Percentiles rank a stretch among this genome's conserved stretches.
Conservation (phyloP, 2,329 filamentous ascomycete genomes). For the Ustulina deusta region DNA sequence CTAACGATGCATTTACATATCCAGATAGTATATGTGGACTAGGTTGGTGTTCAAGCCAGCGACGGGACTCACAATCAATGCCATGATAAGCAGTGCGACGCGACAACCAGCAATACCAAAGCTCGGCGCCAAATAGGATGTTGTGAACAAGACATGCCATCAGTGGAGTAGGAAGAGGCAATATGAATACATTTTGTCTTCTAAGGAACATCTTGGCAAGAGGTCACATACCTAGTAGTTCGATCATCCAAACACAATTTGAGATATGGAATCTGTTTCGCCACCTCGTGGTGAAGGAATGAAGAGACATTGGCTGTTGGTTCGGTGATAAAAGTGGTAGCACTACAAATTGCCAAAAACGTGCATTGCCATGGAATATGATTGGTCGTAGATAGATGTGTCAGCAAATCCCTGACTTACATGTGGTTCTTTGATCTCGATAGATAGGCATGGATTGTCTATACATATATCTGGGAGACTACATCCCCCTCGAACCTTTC, state of each 20-base stretch:
- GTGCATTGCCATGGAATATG: constrained; percentile 25
- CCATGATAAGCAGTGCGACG: background rate
- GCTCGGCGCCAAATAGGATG: constrained; percentile 4
- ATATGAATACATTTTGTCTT: background rate
- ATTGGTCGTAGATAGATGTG: constrained; percentile 24
- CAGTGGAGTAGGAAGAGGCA: background rate
- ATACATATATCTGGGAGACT: no score
- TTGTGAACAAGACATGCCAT: background rate
- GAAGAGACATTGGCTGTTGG: constrained; percentile 32
- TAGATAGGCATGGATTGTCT: no score
- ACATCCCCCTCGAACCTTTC: no score
- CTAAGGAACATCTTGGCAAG: background rate
- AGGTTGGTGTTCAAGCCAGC: background rate
- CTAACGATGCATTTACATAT: background rate
- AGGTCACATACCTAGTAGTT: background rate
- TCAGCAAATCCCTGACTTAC: background rate
- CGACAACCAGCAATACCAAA: background rate
- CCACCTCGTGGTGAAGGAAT: constrained; percentile 33
- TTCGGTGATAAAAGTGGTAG: background rate
- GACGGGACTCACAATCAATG: background rate
- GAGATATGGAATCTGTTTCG: constrained; percentile 14
- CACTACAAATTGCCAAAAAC: constrained; percentile 36
- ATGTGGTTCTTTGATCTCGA: background rate
- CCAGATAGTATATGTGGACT: no score
- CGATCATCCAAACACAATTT: background rate